Conservation (phyloP, 352 stramenopile species). For the Globisporangium splendens region DNA sequence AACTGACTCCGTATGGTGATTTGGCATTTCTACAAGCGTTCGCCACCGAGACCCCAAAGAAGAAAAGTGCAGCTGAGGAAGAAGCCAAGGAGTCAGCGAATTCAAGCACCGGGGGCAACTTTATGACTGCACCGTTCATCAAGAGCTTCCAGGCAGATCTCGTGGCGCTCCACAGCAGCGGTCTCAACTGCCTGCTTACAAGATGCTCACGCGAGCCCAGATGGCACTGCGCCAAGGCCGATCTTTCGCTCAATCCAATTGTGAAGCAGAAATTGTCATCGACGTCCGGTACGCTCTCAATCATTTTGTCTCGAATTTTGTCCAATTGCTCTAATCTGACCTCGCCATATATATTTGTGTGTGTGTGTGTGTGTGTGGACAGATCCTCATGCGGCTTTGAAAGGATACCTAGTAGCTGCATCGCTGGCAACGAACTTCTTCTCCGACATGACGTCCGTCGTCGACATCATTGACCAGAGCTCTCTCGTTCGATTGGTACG, state of each 20-base stretch:
- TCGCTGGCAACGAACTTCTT: conserved; percentile 85
- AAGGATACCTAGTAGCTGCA: conserved; percentile 71
- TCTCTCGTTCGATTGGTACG: conserved; percentile 78
- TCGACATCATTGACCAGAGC: conserved; percentile 81
- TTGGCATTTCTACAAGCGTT: conserved; percentile 74
- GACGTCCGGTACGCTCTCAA: conserved; percentile 34
- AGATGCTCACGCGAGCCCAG: conserved; percentile 70
- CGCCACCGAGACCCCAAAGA: conserved; percentile 39
- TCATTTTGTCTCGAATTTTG: conserved; percentile 1
- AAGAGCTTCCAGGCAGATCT: conserved; percentile 59
- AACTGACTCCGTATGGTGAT: conserved; percentile 78
- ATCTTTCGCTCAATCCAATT: conserved; percentile 69
- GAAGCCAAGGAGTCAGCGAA: conserved; percentile 16
- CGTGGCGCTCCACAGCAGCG: conserved; percentile 45
- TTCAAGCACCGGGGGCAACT: conserved; percentile 12
- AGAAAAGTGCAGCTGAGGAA: conserved; percentile 17
- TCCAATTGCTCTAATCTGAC: not conserved
- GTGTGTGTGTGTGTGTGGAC: conserved; percentile 5
- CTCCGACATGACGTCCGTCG: conserved; percentile 57
- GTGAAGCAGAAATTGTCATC: conserved; percentile 65
- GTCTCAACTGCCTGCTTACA: conserved; percentile 46
- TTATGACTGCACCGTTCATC: conserved; percentile 45
- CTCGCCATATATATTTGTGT: no score
- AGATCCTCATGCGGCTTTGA: conserved; percentile 67
- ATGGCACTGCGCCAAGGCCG: conserved; percentile 72